These are phyloP conservation scores for Saccharomycopsis fibuligera DNA, from an alignment of 805 yeast species.

Conservation along the genomic window DNA sequence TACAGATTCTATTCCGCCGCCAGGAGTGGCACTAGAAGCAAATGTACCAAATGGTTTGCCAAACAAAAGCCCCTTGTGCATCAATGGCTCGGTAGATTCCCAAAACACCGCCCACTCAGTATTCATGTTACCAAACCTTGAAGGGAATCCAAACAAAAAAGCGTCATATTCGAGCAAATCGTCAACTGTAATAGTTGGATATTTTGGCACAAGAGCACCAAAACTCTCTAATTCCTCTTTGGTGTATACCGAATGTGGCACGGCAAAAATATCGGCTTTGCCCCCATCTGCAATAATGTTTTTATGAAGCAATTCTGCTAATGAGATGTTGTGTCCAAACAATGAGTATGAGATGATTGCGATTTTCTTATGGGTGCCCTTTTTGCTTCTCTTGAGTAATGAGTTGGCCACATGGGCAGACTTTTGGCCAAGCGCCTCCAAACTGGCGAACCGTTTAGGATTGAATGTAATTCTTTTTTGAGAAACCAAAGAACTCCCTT, in stretches of 20 bases:
- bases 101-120: constrained; percentile 73
- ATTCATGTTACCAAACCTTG: constrained; percentile 77
- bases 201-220: constrained; percentile 8
- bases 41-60: constrained; percentile 74
- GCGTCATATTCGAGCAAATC: constrained; percentile 54
- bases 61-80: constrained; percentile 66
- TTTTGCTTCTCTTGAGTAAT: neutral
- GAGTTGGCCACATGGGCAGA: neutral
- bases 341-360: constrained; percentile 1
- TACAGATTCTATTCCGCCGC: constrained; percentile 81
- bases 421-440: neutral
- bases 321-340: constrained; percentile 3
- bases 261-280: constrained; percentile 4
- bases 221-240: constrained; percentile 6
- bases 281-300: neutral
- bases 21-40: constrained; percentile 65
- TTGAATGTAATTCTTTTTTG: neutral
- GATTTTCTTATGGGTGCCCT: neutral
- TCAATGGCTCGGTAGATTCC: constrained; percentile 72
- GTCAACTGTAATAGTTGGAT: constrained; percentile 1
- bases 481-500: neutral
- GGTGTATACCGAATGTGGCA: constrained; percentile 7
- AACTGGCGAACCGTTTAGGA: neutral
- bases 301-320: neutral
- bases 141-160: constrained; percentile 77